Base-by-base conservation (phyloP, 2,329 filamentous ascomycete genomes). In the Rugonectria rugulosa region DNA sequence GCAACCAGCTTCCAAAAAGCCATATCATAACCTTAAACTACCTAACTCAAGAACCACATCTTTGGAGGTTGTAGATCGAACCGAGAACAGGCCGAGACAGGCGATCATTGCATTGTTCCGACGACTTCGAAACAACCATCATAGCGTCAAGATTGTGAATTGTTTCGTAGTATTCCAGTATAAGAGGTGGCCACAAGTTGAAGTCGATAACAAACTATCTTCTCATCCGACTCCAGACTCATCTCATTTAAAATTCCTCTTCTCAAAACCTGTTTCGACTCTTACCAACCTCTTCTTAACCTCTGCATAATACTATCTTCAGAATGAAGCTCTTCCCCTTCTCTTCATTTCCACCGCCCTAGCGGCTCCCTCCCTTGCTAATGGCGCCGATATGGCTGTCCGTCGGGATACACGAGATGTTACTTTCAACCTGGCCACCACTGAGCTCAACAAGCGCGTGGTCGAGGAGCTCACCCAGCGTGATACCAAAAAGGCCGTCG, bases 321-420 rank as follows among this genome's bases (percentile, higher is more conserved):
- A 51, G 44, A 34, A 53, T 53, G 50, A 53, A 53, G 50, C 19
- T 26, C 42, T 53, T 19, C 37, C 50, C 17, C 21, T 53, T 34
- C 24, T 53, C 43, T 31, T 53, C 12, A 27, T 31, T 41, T 36
- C 26, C 34, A 31, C 23, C 12, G 42, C 49, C n/a, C 19, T 53
- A 5, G 49, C 49, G 12, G 34, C 37, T 2, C 49, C 49, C 14
- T 17, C 42, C 11, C 24, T 29, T 19, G 15, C 37, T 15, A 17
- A 14, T 9, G 24, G 2, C 12, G 19, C 21, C n/a, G 8, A 27
- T 10, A 15, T 53, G 1, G 50, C 27, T 11, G 21, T 31, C 26
- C 49, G 42, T 8, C 41, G 40, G 23, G 31, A 44, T 8, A 24
- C 31, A 5, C 19, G 38, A 14, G 42, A 19, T 26, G 4, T 45